Percentiles rank a stretch among this genome's conserved stretches.
These are phyloP conservation scores for Schizosaccharomyces versatilis DNA, from an alignment of 1,139 yeast genomes.

Conservation along the genomic window DNA sequence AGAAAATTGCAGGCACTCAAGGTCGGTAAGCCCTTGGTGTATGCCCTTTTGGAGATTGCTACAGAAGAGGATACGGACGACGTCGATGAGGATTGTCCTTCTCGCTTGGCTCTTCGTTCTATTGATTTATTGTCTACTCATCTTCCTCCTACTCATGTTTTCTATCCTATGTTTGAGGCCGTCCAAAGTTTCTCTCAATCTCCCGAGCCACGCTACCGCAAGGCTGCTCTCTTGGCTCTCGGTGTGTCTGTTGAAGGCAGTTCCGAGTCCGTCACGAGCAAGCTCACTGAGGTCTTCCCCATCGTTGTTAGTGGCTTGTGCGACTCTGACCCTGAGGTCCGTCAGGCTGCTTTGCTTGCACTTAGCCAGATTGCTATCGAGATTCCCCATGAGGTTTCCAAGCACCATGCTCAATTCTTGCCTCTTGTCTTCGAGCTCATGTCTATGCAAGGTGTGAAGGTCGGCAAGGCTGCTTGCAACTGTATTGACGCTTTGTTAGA, in stretches of 20 bases:
- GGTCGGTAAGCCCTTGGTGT: conserved; percentile 59
- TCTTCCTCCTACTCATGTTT: conserved; percentile 81
- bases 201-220: conserved; percentile 50
- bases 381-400: conserved; percentile 60
- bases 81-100: conserved; percentile 72
- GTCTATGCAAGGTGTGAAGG: conserved; percentile 67
- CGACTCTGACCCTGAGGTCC: conserved; percentile 55
- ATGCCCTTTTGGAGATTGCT: conserved; percentile 54
- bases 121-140: conserved; percentile 58
- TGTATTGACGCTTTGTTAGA: conserved; percentile 85
- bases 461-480: conserved; percentile 74
- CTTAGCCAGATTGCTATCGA: conserved; percentile 61
- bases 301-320: conserved; percentile 54
- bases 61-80: conserved; percentile 81
- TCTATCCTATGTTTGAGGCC: conserved; percentile 53
- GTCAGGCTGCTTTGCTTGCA: conserved; percentile 70
- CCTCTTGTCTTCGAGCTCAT: conserved; percentile 74
- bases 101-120: conserved; percentile 58
- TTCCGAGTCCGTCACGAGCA: conserved; percentile 70
- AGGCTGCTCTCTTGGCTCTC: conserved; percentile 66
- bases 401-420: conserved; percentile 56
- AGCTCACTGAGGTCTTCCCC: conserved; percentile 51
- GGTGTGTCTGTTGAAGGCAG: conserved; percentile 82
- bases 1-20: conserved; percentile 30
- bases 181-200: conserved; percentile 44